Conservation (phyloP, 345 rosid genomes). For the Melastoma malabathricum region DNA sequence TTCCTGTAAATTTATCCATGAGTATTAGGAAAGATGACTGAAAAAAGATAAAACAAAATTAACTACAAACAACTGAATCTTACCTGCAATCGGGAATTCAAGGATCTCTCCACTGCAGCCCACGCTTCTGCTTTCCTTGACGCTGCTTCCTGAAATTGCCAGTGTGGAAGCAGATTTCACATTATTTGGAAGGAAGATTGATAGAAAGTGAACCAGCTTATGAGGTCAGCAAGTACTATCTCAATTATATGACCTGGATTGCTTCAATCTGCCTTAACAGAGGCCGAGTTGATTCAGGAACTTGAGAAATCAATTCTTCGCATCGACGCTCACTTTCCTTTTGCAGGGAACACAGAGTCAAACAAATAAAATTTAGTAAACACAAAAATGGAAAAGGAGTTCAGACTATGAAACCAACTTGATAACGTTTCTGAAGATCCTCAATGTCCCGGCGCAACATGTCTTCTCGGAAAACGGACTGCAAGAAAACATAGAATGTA, state of each 20-base stretch:
- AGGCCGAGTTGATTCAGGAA: constrained; percentile 98
- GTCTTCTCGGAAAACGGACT: constrained; percentile 83
- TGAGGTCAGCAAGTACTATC: too few species aligned
- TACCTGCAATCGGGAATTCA: constrained; percentile 86
- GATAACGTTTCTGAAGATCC: constrained; percentile 89
- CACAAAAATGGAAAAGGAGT: constrained; percentile 2
- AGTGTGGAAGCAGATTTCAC: constrained; percentile 7
- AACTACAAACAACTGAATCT: constrained; percentile 2
- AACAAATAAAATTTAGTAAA: constrained; percentile 1
- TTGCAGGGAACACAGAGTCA: not conserved
- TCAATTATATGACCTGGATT: constrained; percentile 49
- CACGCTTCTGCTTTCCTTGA: constrained; percentile 91
- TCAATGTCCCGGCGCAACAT: constrained; percentile 64
- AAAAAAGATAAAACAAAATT: too few species aligned
- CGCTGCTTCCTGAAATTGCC: constrained; percentile 59
- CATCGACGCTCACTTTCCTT: constrained; percentile 98
- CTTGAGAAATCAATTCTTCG: constrained; percentile 94
- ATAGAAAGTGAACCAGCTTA: too few species aligned
- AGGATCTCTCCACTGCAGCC: constrained; percentile 94
- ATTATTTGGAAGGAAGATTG: too few species aligned
- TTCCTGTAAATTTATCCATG: constrained; percentile 35
- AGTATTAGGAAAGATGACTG: too few species aligned
- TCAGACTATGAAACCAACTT: constrained; percentile 26
- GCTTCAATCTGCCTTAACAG: constrained; percentile 96
- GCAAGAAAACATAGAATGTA: constrained; percentile 6